Evolutionary conservation across 2,329 filamentous ascomycete genomes (phyloP).

Genomic region (Calonectria leucothoes): DNA sequence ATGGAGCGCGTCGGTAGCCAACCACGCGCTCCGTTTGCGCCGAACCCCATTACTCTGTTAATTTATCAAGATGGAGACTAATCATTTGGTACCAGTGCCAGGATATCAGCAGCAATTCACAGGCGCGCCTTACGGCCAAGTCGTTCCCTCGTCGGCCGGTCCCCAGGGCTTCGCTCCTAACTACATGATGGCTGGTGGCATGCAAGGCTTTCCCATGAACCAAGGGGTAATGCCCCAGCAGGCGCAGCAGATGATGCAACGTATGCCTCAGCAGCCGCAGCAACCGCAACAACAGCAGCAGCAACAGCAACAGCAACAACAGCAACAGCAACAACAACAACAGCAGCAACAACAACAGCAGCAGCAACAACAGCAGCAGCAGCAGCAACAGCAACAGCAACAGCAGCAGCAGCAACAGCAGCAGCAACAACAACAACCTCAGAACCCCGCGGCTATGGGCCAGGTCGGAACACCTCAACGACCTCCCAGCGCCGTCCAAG

Average conservation of each 20-base stretch:
- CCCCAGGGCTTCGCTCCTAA: constrained; percentile 63
- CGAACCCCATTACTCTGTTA: constrained; percentile 4
- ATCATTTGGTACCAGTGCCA: constrained; percentile 55
- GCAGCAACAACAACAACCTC: constrained; percentile 40
- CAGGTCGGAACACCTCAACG: constrained; percentile 48
- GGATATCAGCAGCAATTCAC: constrained; percentile 71
- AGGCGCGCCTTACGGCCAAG: constrained; percentile 66
- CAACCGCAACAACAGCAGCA: constrained; percentile 47
- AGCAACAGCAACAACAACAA: constrained; percentile 46
- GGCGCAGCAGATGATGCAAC: constrained; percentile 43
- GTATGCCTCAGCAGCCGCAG: constrained; percentile 45
- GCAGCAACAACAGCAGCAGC: constrained; percentile 42
- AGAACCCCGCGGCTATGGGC: constrained; percentile 38
- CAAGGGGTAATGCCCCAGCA: constrained; percentile 62
- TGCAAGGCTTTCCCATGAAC: constrained; percentile 68
- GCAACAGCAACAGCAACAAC: constrained; percentile 42
- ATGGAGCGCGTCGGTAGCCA: constrained; percentile 26
- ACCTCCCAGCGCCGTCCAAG: constrained; percentile 48
- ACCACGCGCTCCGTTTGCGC: constrained; percentile 28
- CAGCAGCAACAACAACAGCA: constrained; percentile 52
- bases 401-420: constrained; percentile 47
- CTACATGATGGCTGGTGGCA: constrained; percentile 65
- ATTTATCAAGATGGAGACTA: constrained; percentile 23
- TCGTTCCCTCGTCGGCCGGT: constrained; percentile 60
- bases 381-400: constrained; percentile 49